phyloP scores from a whole-genome alignment of 2,329 filamentous ascomycete genomes.

The Clonostachys byssicola region DNA sequence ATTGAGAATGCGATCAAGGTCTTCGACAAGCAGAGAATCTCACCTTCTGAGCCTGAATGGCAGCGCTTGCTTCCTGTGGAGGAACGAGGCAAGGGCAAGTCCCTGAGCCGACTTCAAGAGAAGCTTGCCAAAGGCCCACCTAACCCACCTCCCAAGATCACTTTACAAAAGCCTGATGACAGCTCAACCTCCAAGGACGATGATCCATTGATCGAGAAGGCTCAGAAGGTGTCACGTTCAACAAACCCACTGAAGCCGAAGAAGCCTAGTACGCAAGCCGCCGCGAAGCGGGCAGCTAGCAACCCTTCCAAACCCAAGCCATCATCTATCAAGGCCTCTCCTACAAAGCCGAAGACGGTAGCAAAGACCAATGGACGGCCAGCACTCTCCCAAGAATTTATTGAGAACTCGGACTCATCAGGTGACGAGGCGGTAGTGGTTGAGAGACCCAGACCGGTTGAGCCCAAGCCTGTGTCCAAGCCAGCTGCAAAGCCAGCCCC shows the following conservation, averaged over 20 bases:
- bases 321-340: conserved; percentile 21
- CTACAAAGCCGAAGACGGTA: conserved; percentile 32
- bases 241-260: conserved; percentile 52
- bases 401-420: conserved; percentile 51
- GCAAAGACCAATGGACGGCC: conserved; percentile 33
- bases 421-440: conserved; percentile 33
- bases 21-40: conserved; percentile 56
- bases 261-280: conserved; percentile 44
- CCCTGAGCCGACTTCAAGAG: conserved; percentile 57
- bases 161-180: conserved; percentile 46
- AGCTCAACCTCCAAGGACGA: conserved; percentile 33
- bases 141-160: conserved; percentile 39
- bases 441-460: conserved; percentile 14
- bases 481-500: conserved; percentile 21
- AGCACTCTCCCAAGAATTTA: conserved; percentile 50
- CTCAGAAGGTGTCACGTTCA: conserved; percentile 37
- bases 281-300: conserved; percentile 48
- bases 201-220: conserved; percentile 19
- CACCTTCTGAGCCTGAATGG: conserved; percentile 54
- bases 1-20: conserved; percentile 57
- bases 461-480: conserved; percentile 10
- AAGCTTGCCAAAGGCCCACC: conserved; percentile 47
- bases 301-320: conserved; percentile 24
- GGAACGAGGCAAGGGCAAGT: conserved; percentile 54
- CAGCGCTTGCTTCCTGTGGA: conserved; percentile 53